Conservation (phyloP, 176 grass and related monocot species). For the Carex myosuroides region DNA sequence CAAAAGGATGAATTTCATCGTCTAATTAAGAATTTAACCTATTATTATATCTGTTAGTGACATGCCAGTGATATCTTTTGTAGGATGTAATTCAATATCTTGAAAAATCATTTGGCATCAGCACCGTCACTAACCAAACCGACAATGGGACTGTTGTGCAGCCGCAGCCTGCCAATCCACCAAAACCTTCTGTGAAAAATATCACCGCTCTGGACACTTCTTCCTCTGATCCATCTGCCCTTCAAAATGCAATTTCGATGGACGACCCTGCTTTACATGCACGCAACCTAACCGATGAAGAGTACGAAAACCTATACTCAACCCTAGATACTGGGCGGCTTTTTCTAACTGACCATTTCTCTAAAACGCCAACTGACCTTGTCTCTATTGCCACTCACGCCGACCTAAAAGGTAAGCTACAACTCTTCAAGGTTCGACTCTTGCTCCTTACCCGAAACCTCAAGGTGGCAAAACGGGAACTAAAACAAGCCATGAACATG, state of each 20-base stretch:
- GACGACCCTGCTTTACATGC: conserved; percentile 38
- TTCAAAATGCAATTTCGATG: conserved; percentile 43
- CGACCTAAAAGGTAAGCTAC: conserved; percentile 80
- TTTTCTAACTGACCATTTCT: conserved; percentile 45
- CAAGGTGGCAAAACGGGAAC: conserved; percentile 87
- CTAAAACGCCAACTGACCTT: conserved; percentile 60
- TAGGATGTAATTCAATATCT: conserved; percentile 95
- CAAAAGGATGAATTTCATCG: background rate
- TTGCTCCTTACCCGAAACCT: conserved; percentile 78
- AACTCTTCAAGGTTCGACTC: conserved; percentile 84
- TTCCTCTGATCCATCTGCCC: conserved; percentile 43
- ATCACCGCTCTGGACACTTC: conserved; percentile 23
- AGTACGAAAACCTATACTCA: conserved; percentile 77
- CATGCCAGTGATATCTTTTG: conserved; percentile 21
- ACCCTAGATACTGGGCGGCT: conserved; percentile 47
- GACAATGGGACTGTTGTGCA: conserved; percentile 57
- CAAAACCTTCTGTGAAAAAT: conserved; percentile 40
- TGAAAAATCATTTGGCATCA: conserved; percentile 94
- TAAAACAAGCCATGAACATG: conserved; percentile 98
- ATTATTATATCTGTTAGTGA: conserved; percentile 5
- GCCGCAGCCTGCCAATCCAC: conserved; percentile 46
- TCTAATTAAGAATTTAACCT: background rate
- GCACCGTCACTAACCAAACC: conserved; percentile 38
- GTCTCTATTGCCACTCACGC: conserved; percentile 44
- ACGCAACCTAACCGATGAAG: conserved; percentile 17